Percentiles rank a stretch among this genome's conserved stretches.
These are phyloP conservation scores for Penicillium rolfsii DNA, from an alignment of 2,329 filamentous ascomycete genomes.

Conservation along the genomic window DNA sequence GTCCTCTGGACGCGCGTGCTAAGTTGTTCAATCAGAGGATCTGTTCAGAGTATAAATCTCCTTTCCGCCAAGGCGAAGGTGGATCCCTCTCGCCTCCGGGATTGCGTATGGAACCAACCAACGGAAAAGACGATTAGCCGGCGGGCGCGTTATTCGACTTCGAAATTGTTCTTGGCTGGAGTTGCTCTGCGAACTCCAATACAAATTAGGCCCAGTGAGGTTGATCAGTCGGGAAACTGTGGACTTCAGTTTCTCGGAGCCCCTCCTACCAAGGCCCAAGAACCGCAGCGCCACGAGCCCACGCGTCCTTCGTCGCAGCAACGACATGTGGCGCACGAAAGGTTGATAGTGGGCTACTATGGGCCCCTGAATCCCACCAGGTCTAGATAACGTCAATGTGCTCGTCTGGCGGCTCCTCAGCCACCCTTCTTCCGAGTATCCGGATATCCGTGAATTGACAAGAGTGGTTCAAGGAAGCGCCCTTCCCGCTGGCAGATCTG, in stretches of 20 bases:
- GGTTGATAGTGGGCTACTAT: background rate
- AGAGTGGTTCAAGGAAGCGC: background rate
- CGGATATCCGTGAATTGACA: background rate
- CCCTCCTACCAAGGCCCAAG: background rate
- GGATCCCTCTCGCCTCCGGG: background rate
- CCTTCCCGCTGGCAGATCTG: background rate
- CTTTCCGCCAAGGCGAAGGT: background rate
- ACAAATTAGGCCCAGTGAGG: constrained; percentile 5
- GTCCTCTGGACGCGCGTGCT: background rate
- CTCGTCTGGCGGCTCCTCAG: background rate
- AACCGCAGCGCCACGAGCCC: constrained; percentile 12
- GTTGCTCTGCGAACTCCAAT: background rate
- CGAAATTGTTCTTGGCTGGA: background rate
- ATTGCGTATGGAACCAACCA: background rate
- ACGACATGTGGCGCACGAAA: constrained; percentile 3
- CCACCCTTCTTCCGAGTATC: background rate
- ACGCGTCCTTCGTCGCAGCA: constrained; percentile 10
- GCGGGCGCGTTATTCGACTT: background rate
- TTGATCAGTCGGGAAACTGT: background rate
- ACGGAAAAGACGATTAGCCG: background rate
- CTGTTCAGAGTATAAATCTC: background rate
- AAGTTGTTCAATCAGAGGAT: background rate
- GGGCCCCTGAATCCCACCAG: background rate
- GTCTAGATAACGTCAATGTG: background rate
- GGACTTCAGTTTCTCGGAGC: background rate